Evolutionary conservation across 2,329 filamentous ascomycete species (phyloP), one percentile per base, ranked within the genome.

Genomic region (Bipolaris zeicola): DNA sequence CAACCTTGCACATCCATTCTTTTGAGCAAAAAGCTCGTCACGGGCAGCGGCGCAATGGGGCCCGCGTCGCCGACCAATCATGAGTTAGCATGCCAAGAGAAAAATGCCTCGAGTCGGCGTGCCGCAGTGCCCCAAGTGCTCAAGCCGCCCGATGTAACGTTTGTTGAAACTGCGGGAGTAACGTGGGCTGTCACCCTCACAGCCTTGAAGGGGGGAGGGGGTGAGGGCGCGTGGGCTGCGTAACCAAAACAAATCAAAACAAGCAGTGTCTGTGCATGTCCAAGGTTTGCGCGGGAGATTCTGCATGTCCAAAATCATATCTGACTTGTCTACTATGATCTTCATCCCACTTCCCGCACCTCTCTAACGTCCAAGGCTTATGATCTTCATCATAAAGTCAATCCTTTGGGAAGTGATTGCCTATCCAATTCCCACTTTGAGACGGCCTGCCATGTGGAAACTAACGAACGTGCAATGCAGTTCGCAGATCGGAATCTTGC

Each of bases 31-130:
- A 56, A 16, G 54, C 47, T 61, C 20, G 49, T 61, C 33, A 47
- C 49, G 52, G 45, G 49, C 51, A 52, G 53, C 51, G 44, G 50
- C 55, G 55, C 55, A 67, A 64, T 64, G 55, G 47, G 38, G 36
- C n/a, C 24, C 42, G 20, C 26, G 13, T 16, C 16, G 6, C 36
- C 45, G 47, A 41, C 65, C 63, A 68, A 66, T 67, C 8, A 37
- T 7, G 13, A 5, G n/a, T 14, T 22, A 28, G 38, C 24, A 3
- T 7, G 55, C 45, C 44, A 54, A 50, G 45, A 31, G 18, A 31
- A 31, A 31, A 39, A 26, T 28, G 44, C 50, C 38, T 31, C 34
- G 22, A 37, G 44, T 54, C 50, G 50, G 55, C 55, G 26, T 33
- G 31, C 55, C 45, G 55, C 55, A 50, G 36, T 41, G 45, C 39